Base-by-base conservation (phyloP, 768 basidiomycete species). In the Lactarius pseudohatsudake region DNA sequence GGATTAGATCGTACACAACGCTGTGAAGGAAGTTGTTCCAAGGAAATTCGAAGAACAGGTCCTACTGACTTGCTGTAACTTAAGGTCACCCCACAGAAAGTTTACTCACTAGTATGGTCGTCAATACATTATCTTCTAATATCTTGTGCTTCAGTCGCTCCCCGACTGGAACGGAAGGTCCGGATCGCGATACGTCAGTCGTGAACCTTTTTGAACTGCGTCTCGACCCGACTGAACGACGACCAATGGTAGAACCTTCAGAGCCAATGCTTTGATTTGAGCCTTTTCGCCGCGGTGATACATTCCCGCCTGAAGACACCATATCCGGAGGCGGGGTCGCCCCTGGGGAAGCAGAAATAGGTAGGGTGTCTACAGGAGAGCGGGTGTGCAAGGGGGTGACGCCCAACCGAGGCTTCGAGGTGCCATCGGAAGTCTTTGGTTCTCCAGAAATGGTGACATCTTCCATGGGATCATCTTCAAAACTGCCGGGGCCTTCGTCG, bases 1-100 rank as follows among this genome's bases (percentile, higher is more conserved):
- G 97, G 1, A 98, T 82, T 65, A 97, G 80, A 75, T 99, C 97
- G 74, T 98, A 98, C 20, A 97, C 94, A 36, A 95, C 90, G 72
- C 92, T 94, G 75, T 99, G 97, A 36, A 98, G 78, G 76, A 98
- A 98, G 75, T 98, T 98, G 77, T 99, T 98, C 90, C 92, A 94
- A 0, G 96, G 95, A 72, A 90, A 97, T 67, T 91, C 89, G 75
- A 98, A 98, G 81, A 98, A 98, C 43, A 98, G 81, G 72, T 96
- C 92, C 94, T 96, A 72, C 28, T 55, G 60, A 22, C 69, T 67
- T 45, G 63, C 28, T 53, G 50, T 56, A 41, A 69, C 50, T 64
- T 55, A 30, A 58, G 32, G 8, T 20, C 34, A 64, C 32, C 58
- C 47, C 45, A 60, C 38, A 13, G 50, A 41, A 22, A 55, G n/a